Conservation (phyloP, 2,329 filamentous ascomycete genomes). For the Penicillium sp. region DNA sequence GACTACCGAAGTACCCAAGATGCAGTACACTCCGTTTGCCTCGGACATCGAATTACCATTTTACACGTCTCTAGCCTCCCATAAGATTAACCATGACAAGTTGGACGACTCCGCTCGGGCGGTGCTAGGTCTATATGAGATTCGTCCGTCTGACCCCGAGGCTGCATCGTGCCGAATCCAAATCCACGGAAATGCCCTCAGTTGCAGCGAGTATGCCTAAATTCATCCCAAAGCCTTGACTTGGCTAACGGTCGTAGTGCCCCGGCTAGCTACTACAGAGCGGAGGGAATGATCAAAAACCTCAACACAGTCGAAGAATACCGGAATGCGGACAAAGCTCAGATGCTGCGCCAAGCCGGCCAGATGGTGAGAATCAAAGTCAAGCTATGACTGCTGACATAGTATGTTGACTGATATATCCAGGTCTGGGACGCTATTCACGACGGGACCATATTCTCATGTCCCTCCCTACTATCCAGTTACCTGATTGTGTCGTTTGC, state of each 20-base stretch:
- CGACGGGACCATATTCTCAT: constrained; percentile 93
- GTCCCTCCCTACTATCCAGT: constrained; percentile 85
- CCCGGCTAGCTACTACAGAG: constrained; percentile 72
- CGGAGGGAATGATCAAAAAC: constrained; percentile 93
- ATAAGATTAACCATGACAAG: constrained; percentile 96
- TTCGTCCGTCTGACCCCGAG: constrained; percentile 69
- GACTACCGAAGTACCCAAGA: constrained; percentile 23
- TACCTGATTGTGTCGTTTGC: constrained; percentile 91
- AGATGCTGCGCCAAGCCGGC: constrained; percentile 75
- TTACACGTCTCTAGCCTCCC: constrained; percentile 86
- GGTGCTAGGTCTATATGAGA: constrained; percentile 85
- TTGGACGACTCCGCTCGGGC: constrained; percentile 90
- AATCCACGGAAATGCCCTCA: constrained; percentile 82
- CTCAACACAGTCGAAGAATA: constrained; percentile 96
- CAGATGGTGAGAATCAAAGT: constrained; percentile 62
- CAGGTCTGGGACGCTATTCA: constrained; percentile 97
- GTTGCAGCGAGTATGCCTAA: constrained; percentile 71
- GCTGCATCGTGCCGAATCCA: constrained; percentile 85
- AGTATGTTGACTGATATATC: constrained; percentile 15
- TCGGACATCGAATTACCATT: constrained; percentile 96
- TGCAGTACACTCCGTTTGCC: constrained; percentile 84
- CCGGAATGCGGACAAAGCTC: constrained; percentile 75
- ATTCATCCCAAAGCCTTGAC: background rate
- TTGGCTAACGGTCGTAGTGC: constrained; percentile 50
- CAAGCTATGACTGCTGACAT: background rate